Percentiles rank a stretch among this genome's conserved stretches.
These are phyloP conservation scores for Byssothecium circinans DNA, from an alignment of 2,329 filamentous ascomycete species.

Conservation along the genomic window DNA sequence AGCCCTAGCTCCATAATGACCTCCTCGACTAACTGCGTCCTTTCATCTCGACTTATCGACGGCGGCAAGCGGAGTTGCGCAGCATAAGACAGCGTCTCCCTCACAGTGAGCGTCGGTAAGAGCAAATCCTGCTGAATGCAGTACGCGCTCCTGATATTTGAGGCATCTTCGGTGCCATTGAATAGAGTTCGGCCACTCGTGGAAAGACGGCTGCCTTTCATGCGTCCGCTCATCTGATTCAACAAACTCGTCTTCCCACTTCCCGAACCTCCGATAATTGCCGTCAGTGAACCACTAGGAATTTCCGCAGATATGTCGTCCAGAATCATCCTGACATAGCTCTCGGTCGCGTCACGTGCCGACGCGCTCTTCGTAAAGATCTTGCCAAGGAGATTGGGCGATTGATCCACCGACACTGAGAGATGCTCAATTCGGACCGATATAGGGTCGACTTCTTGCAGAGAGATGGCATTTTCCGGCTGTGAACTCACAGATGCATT, in stretches of 20 bases:
- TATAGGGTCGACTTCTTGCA: constrained; percentile 58
- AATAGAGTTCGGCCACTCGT: constrained; percentile 61
- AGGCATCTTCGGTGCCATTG: constrained; percentile 57
- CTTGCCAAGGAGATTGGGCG: constrained; percentile 45
- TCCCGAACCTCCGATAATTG: constrained; percentile 74
- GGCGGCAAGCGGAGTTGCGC: constrained; percentile 71
- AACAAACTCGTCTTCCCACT: constrained; percentile 64
- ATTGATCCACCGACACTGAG: constrained; percentile 60
- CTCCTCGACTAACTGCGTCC: constrained; percentile 68
- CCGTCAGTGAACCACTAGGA: constrained; percentile 67
- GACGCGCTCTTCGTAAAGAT: constrained; percentile 30
- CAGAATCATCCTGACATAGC: constrained; percentile 56
- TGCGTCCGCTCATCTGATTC: constrained; percentile 70
- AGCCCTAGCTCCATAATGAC: constrained; percentile 75
- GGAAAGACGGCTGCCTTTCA: constrained; percentile 58
- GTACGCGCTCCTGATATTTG: constrained; percentile 64
- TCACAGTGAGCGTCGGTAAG: constrained; percentile 71
- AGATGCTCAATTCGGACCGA: constrained; percentile 58
- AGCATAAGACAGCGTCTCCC: constrained; percentile 73
- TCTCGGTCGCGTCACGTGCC: constrained; percentile 18
- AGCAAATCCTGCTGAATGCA: constrained; percentile 78
- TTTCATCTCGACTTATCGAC: constrained; percentile 61
- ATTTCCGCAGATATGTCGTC: constrained; percentile 66
- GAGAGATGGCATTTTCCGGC: constrained; percentile 36
- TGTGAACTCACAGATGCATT: constrained; percentile 18